Base-by-base conservation (phyloP, 2,329 filamentous ascomycete species). In the Lasiodiplodia sp. region DNA sequence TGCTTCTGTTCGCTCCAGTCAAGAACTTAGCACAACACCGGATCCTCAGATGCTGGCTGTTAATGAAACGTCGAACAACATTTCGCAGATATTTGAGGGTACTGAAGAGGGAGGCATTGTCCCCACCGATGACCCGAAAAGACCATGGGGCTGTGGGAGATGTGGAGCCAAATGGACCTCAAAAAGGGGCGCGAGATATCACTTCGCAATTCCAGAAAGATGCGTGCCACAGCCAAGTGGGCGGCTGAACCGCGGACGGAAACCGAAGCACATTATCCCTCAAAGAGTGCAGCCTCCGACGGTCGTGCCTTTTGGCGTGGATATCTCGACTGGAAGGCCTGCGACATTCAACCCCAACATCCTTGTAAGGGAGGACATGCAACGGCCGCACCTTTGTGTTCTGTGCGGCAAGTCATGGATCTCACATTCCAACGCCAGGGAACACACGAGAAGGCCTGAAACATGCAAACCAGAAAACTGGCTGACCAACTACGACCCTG, bases 371-470 rank as follows among this genome's bases (percentile, higher is more conserved):
- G 60, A 64, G 16, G 25, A 64, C 2, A 52, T 64, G 60, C 44
- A 64, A 47, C 44, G 47, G 18, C 21, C 60, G 14, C 12, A 64
- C 25, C n/a, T 64, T 7, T 64, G 60, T 18, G 38, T n/a, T 52
- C n/a, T 49, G 6, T 64, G 60, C 28, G 60, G 60, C 28, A 64
- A 52, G 31, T 37, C 44, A 7, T 64, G 60, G 60, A 11, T 8
- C 4, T 64, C 60, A 38, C 44, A 52, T 25, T 52, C 60, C 12
- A 52, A 38, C 12, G 60, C 60, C 4, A 37, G 60, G 47, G 25
- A 25, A 31, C 60, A 64, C 31, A 37, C 44, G 4, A 64, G 25
- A 28, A n/a, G 16, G 18, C 60, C 60, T 11, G 44, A 51, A n/a
- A 12, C 8, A 7, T 64, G 60, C 47, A 52, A 18, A 6, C 44